Base-by-base conservation (phyloP, 768 basidiomycete species). In the Naematelia encephala region DNA sequence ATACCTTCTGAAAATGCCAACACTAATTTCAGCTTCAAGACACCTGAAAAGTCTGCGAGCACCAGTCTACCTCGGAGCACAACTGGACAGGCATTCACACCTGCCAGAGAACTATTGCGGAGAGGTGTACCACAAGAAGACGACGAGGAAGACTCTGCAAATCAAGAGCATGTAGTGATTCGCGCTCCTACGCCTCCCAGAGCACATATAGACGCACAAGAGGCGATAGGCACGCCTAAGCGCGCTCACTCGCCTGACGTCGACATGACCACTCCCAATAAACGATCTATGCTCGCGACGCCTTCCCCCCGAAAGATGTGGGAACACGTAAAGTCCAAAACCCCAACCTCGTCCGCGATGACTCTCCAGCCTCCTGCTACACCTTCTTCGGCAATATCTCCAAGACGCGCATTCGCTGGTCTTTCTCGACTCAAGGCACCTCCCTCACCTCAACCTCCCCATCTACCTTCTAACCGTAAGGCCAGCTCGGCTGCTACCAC, bases 101-200 rank as follows among this genome's bases (percentile, higher is more conserved):
- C 34, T 8, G 34, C 34, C 16, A 39, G 34, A 39, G 34, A 39
- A 16, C 34, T 39, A 16, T 39, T 39, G 16, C 34, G 34, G 8
- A 8, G 34, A 16, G 34, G 34, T 16, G 34, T 39, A 16, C 34
- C 34, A 16, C 34, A 39, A 16, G 34, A 16, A 8, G 34, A 39
- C 16, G 34, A 39, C 34, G 34, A 39, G 8, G 34, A 39, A 8
- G 34, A 39, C 34, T 8, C 8, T 39, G 34, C 34, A 8, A 8
- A 39, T 16, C 8, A 16, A 16, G 34, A 16, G 8, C 8, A 39
- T 8, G 16, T 39, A 8, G 34, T 39, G 34, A 16, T 39, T 39
- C 34, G 34, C 34, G 34, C 58, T 4, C 58, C 58, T 5, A 61
- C 60, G 3, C 60, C 60, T 8, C 60, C 60, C 3, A 12, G 60